A percentile compares a stretch with the other conserved stretches of the same genome.
Evolutionary conservation across 2,329 filamentous ascomycete genomes (phyloP).

Genomic region (Plectosphaerella plurivora): DNA sequence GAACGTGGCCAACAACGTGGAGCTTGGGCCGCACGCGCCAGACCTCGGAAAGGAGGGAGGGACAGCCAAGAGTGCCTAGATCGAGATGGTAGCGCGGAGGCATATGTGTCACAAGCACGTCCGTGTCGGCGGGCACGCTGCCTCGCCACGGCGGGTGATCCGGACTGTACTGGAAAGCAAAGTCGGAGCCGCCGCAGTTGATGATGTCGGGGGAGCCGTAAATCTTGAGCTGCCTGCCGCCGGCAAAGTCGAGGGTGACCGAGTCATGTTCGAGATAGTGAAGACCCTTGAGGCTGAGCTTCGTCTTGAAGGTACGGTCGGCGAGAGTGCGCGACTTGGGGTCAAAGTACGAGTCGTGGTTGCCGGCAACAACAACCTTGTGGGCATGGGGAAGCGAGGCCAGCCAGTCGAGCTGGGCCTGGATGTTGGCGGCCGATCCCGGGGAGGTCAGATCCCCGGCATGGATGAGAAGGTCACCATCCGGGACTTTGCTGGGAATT

Average conservation of each 20-base stretch:
- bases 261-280: conserved; percentile 71
- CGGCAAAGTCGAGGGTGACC: conserved; percentile 58
- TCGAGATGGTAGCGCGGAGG: conserved; percentile 62
- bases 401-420: conserved; percentile 83
- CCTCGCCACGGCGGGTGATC: conserved; percentile 66
- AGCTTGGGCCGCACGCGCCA: conserved; percentile 71
- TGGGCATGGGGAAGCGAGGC: conserved; percentile 66
- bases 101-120: conserved; percentile 77
- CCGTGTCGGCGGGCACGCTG: conserved; percentile 65
- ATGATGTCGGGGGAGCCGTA: conserved; percentile 84
- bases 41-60: conserved; percentile 64
- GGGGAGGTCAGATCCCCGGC: conserved; percentile 78
- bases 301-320: conserved; percentile 46
- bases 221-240: conserved; percentile 58
- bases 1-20: conserved; percentile 83
- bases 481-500: conserved; percentile 55
- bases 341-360: conserved; percentile 87
- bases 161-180: conserved; percentile 73
- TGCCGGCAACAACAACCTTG: conserved; percentile 81
- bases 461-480: conserved; percentile 83
- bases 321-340: conserved; percentile 51
- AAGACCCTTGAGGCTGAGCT: conserved; percentile 62
- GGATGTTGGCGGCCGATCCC: conserved; percentile 69
- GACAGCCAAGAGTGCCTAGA: conserved; percentile 61
- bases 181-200: conserved; percentile 63